These are phyloP conservation scores for thale cress (Arabidopsis thaliana) DNA, from an alignment of 345 rosid genomes.

Conservation along the genomic window DNA sequence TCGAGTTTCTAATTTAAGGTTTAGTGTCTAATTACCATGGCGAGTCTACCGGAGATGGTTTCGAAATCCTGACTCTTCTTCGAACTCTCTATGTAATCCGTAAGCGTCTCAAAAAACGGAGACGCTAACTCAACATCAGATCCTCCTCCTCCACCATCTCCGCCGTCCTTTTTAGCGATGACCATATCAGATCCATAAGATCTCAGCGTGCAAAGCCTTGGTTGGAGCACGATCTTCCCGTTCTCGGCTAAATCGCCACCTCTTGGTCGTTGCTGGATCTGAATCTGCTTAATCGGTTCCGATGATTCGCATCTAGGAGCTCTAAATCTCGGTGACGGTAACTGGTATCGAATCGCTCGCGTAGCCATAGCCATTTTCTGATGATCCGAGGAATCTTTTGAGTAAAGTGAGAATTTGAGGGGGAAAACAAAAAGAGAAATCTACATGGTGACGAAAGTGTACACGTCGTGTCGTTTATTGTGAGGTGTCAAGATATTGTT, in stretches of 20 bases:
- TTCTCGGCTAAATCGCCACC: constrained; percentile 51
- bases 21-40: constrained; percentile 56
- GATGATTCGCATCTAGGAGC: constrained; percentile 40
- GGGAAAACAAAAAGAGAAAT: constrained; percentile 18
- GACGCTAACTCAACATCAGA: constrained; percentile 47
- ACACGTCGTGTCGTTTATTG: constrained; percentile 52
- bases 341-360: constrained; percentile 52
- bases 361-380: constrained; percentile 62
- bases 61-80: constrained; percentile 89
- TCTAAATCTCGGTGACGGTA: constrained; percentile 28
- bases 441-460: constrained; percentile 39
- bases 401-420: neutral
- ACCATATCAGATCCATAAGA: constrained; percentile 76
- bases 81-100: constrained; percentile 89
- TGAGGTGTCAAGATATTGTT: constrained; percentile 41
- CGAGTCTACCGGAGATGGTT: constrained; percentile 88
- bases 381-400: constrained; percentile 33
- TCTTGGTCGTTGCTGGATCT: constrained; percentile 42
- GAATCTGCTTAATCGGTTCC: constrained; percentile 49
- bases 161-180: constrained; percentile 52
- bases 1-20: neutral
- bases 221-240: constrained; percentile 77
- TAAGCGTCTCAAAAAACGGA: constrained; percentile 73
- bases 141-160: constrained; percentile 35
- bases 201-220: constrained; percentile 84